Evolutionary conservation across 371 early-diverging fungal genomes (phyloP).

Genomic region (Dichotomocladium elegans): DNA sequence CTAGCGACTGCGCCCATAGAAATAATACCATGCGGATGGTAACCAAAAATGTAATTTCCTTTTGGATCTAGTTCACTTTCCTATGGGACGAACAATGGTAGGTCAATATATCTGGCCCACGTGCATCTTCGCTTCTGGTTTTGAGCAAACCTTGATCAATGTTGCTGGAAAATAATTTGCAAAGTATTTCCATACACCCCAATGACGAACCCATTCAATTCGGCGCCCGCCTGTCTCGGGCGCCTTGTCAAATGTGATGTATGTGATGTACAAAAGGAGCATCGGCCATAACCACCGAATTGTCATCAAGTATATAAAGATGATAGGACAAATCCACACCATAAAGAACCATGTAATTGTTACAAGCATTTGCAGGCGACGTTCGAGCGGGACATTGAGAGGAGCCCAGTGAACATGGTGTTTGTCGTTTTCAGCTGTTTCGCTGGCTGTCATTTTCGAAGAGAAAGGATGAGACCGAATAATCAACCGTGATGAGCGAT

Average conservation of each 20-base stretch:
- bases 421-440: too few relatives aligned
- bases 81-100: conserved; percentile 19
- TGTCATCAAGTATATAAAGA: conserved; percentile 40
- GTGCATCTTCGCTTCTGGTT: neutral
- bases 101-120: neutral
- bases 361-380: conserved; percentile 72
- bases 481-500: too few relatives aligned
- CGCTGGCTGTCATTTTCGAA: too few relatives aligned
- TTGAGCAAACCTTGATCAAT: conserved; percentile 55
- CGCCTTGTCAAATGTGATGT: conserved; percentile 42
- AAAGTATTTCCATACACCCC: conserved; percentile 62
- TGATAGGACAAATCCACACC: conserved; percentile 47
- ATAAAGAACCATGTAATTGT: conserved; percentile 59
- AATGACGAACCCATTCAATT: conserved; percentile 50
- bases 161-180: conserved; percentile 74
- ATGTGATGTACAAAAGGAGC: conserved; percentile 60
- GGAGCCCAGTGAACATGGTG: conserved; percentile 60
- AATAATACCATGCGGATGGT: conserved; percentile 88
- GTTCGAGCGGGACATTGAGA: conserved; percentile 62
- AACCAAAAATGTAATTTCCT: conserved; percentile 76
- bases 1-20: conserved; percentile 77
- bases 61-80: conserved; percentile 71
- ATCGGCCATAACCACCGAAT: conserved; percentile 51
- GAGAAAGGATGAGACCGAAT: too few relatives aligned
- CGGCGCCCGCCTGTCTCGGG: conserved; percentile 72